Base-by-base conservation (phyloP, 208 protist genomes). In the Acanthamoeba healyi region DNA sequence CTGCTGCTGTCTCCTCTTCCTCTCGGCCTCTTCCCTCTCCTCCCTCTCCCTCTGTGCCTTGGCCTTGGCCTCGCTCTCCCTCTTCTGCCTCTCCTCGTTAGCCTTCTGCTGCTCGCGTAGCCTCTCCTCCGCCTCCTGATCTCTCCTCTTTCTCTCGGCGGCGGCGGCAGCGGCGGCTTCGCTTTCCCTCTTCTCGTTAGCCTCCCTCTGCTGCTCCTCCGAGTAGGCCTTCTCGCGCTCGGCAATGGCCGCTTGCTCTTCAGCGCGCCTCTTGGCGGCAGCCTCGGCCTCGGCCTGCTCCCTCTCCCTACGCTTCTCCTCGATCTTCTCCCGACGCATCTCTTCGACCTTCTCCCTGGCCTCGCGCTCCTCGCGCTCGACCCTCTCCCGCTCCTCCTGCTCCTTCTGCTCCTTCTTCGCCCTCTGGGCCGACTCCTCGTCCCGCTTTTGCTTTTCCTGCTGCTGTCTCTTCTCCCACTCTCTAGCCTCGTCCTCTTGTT, bases 281-380 rank as follows among this genome's bases (percentile, higher is more conserved):
- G 58, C 19, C 26, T 65, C 58, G 58, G 58, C 58, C 58, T 65
- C 58, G 58, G 58, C 58, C 58, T 65, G 58, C 58, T 65, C 58
- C 58, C 58, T 1, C 58, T n/a, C 58, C 26, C 58, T 1, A 2
- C 58, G 58, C 67, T 77, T 77, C 67, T 77, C 67, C 67, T 77
- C 36, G 67, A 44, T 44, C 29, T 38, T 32, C 24, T 22, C 67
- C 3, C 67, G 5, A 1, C 38, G 67, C 67, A 46, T 77, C 38
- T 77, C 67, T n/a, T 77, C 36, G 5, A 77, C 67, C 38, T 77
- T n/a, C 58, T 65, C 58, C 26, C 58, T n/a, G 24, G 58, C 58
- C 58, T 65, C 58, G 26, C 58, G 14, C 26, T 65, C 58, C 58
- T 65, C 58, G 26, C 58, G 58, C 58, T 34, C 58, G 58, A 7